Percentiles rank a stretch among this genome's conserved stretches.
These are phyloP conservation scores for Calocybe cyanea DNA, from an alignment of 768 basidiomycete species.

Conservation along the genomic window DNA sequence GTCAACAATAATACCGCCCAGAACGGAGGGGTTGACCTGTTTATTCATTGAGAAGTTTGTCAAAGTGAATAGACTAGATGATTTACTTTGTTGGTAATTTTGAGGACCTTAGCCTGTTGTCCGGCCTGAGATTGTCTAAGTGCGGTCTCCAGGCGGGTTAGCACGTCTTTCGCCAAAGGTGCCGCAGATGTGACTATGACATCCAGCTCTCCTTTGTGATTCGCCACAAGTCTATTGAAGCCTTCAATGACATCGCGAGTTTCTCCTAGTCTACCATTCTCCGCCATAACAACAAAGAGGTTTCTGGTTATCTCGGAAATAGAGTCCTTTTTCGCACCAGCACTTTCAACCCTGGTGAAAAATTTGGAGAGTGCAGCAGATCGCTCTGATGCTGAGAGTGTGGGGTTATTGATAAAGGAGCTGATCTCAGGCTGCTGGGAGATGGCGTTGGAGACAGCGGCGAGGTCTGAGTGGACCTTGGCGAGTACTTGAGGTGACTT, in stretches of 20 bases:
- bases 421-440: conserved; percentile 59
- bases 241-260: conserved; percentile 84
- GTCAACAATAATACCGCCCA: conserved; percentile 93
- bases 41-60: conserved; percentile 3
- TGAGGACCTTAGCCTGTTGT: conserved; percentile 82
- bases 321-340: conserved; percentile 65
- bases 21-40: conserved; percentile 86
- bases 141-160: conserved; percentile 74
- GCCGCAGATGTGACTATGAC: conserved; percentile 88
- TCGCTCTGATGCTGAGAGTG: conserved; percentile 80
- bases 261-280: conserved; percentile 89
- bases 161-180: conserved; percentile 72
- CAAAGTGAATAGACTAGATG: neutral
- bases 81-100: conserved; percentile 86
- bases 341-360: conserved; percentile 61
- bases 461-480: conserved; percentile 85
- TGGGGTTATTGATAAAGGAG: conserved; percentile 85
- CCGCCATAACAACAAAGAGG: conserved; percentile 82
- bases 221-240: conserved; percentile 84
- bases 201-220: conserved; percentile 90
- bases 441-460: conserved; percentile 65
- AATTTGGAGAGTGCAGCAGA: conserved; percentile 61
- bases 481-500: conserved; percentile 80
- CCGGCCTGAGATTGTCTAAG: conserved; percentile 86
- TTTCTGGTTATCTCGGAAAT: conserved; percentile 88